Evolutionary conservation across 441 rosid species (phyloP).

Genomic region (Gossypium aridum): DNA sequence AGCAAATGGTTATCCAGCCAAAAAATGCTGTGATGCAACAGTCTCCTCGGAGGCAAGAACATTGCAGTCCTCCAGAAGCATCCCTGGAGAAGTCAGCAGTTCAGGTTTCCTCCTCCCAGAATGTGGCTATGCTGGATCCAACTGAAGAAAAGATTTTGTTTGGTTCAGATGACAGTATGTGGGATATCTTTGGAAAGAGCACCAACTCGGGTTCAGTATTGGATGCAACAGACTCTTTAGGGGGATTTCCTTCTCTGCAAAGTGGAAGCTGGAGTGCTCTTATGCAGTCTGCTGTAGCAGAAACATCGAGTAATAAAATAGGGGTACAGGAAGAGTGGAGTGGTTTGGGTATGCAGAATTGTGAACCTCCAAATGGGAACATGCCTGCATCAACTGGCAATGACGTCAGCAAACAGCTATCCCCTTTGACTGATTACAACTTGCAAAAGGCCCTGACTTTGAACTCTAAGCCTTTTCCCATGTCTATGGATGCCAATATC

Average conservation of each 20-base stretch:
- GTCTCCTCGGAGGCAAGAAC: conserved; percentile 34
- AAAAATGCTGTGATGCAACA: conserved; percentile 36
- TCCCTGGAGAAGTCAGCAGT: conserved; percentile 36
- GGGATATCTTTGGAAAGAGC: conserved; percentile 69
- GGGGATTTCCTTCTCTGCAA: conserved; percentile 61
- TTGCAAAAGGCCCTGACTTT: conserved; percentile 19
- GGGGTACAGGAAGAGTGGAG: conserved; percentile 49
- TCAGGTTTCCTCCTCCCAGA: conserved; percentile 37
- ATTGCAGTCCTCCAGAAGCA: conserved; percentile 32
- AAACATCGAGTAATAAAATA: conserved; percentile 42
- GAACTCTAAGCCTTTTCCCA: conserved; percentile 24
- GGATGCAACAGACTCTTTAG: conserved; percentile 36
- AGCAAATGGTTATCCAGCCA: conserved; percentile 34
- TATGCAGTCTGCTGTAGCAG: conserved; percentile 89
- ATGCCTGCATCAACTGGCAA: conserved; percentile 19
- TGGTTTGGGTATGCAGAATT: conserved; percentile 29
- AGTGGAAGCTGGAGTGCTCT: conserved; percentile 99
- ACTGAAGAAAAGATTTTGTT: conserved; percentile 85
- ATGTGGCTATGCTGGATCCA: conserved; percentile 72
- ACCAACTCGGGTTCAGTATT: conserved; percentile 35
- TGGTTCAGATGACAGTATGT: conserved; percentile 78
- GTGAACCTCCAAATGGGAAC: conserved; percentile 31
- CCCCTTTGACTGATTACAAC: conserved; percentile 31
- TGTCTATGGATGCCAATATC: conserved; percentile 19
- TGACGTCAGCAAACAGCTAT: conserved; percentile 31